Conservation (phyloP, 257 asterid genomes). For the Ocimum tenuiflorum region DNA sequence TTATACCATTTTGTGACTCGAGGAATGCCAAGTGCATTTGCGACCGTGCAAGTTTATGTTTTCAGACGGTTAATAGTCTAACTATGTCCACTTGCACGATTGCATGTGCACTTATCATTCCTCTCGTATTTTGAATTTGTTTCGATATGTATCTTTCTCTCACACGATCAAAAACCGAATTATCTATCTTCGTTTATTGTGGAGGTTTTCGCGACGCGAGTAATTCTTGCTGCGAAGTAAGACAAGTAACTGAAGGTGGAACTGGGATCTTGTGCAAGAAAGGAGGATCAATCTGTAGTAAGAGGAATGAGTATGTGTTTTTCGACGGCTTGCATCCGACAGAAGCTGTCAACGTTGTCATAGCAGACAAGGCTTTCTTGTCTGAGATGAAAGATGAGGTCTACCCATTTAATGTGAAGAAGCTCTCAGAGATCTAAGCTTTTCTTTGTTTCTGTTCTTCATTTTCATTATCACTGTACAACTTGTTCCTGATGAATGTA, state of each 20-base stretch:
- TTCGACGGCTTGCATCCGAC: slow-evolving; percentile 80
- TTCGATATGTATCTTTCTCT: no score
- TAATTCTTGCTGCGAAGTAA: slow-evolving; percentile 51
- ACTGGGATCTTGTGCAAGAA: slow-evolving; percentile 46
- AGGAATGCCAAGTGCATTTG: no score
- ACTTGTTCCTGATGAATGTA: neutral
- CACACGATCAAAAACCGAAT: neutral
- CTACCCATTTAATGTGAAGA: slow-evolving; percentile 49
- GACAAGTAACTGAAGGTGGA: slow-evolving; percentile 35
- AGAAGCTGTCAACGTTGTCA: slow-evolving; percentile 47
- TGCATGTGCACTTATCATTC: no score
- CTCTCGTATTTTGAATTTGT: no score
- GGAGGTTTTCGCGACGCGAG: slow-evolving; percentile 40
- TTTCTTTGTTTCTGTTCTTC: neutral
- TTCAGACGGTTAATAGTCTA: no score
- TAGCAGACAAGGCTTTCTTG: slow-evolving; percentile 50
- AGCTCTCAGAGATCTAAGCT: slow-evolving; percentile 28
- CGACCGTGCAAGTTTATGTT: no score
- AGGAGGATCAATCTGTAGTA: slow-evolving; percentile 43
- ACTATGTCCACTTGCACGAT: no score
- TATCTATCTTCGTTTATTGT: neutral
- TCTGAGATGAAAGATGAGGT: slow-evolving; percentile 38
- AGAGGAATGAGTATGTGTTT: slow-evolving; percentile 38
- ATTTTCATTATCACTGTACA: neutral
- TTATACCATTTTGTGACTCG: no score